phyloP scores from a whole-genome alignment of 768 basidiomycete genomes.

The Pholiota conissans region DNA sequence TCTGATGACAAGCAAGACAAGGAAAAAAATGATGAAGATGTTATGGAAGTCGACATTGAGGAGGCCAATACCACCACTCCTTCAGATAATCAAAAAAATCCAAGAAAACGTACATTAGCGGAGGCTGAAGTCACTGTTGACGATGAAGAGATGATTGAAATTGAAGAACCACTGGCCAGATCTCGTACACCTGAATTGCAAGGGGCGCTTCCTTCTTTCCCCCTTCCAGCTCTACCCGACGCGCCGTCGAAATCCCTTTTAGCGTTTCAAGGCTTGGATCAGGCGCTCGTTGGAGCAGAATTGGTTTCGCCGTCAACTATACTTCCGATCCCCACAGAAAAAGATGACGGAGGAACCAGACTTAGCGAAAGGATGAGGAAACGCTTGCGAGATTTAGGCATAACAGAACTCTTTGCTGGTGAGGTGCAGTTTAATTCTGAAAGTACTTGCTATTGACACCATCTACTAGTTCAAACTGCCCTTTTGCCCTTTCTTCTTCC shows the following conservation, averaged over 20 bases:
- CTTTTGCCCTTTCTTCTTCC: slow-evolving; percentile 82
- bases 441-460: not conserved
- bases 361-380: slow-evolving; percentile 60
- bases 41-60: slow-evolving; percentile 1
- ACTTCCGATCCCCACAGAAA: slow-evolving; percentile 43
- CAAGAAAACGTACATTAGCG: slow-evolving; percentile 12
- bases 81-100: slow-evolving; percentile 3
- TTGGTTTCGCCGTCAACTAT: slow-evolving; percentile 57
- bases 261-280: slow-evolving; percentile 77
- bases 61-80: not conserved
- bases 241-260: slow-evolving; percentile 72
- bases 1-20: not conserved
- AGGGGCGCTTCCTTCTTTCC: slow-evolving; percentile 63
- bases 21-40: slow-evolving; percentile 1
- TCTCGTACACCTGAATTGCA: slow-evolving; percentile 13
- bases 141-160: slow-evolving; percentile 8
- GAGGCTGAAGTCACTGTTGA: slow-evolving; percentile 1
- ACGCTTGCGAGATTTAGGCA: slow-evolving; percentile 72
- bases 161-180: not conserved
- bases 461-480: slow-evolving; percentile 75
- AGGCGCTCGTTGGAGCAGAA: slow-evolving; percentile 68
- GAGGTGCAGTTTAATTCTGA: slow-evolving; percentile 18
- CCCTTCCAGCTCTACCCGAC: slow-evolving; percentile 62
- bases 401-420: slow-evolving; percentile 91
- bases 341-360: slow-evolving; percentile 41